Conservation (phyloP, 2,329 filamentous ascomycete species). For the Hymenoscyphus albidus region DNA sequence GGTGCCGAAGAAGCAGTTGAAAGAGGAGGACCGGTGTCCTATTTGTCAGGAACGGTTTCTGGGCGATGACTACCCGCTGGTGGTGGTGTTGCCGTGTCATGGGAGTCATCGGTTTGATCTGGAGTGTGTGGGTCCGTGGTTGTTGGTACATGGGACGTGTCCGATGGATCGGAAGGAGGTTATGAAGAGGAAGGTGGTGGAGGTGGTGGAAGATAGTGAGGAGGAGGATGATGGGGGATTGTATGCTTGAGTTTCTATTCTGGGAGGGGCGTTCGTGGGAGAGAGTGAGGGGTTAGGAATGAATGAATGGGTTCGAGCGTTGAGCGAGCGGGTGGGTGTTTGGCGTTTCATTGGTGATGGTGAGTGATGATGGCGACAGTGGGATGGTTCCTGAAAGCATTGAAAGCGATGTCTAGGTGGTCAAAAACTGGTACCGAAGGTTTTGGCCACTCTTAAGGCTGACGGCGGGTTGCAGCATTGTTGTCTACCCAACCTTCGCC, state of each 20-base stretch:
- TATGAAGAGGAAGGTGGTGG: slow-evolving; percentile 50
- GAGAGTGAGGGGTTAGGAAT: neutral
- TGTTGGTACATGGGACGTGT: slow-evolving; percentile 60
- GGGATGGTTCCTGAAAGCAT: neutral
- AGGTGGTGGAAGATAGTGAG: slow-evolving; percentile 34
- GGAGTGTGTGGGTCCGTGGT: slow-evolving; percentile 65
- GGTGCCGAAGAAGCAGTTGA: slow-evolving; percentile 49
- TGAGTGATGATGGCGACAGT: neutral
- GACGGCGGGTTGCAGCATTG: too few relatives aligned
- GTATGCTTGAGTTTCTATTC: slow-evolving; percentile 38
- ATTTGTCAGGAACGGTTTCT: slow-evolving; percentile 61
- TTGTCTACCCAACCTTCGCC: too few relatives aligned
- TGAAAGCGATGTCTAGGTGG: too few relatives aligned
- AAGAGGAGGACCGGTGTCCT: slow-evolving; percentile 50
- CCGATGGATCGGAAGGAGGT: slow-evolving; percentile 60
- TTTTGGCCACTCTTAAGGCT: too few relatives aligned
- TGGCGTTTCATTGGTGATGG: neutral
- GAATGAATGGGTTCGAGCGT: neutral
- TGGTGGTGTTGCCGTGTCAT: slow-evolving; percentile 62
- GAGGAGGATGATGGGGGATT: slow-evolving; percentile 47
- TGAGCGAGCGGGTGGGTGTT: neutral
- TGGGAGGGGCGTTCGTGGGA: neutral
- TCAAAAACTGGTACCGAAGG: too few relatives aligned
- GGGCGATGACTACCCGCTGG: slow-evolving; percentile 59
- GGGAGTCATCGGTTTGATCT: slow-evolving; percentile 57